These are phyloP conservation scores for Diaporthe sp. DNA, from an alignment of 2,329 filamentous ascomycete species.

Conservation along the genomic window DNA sequence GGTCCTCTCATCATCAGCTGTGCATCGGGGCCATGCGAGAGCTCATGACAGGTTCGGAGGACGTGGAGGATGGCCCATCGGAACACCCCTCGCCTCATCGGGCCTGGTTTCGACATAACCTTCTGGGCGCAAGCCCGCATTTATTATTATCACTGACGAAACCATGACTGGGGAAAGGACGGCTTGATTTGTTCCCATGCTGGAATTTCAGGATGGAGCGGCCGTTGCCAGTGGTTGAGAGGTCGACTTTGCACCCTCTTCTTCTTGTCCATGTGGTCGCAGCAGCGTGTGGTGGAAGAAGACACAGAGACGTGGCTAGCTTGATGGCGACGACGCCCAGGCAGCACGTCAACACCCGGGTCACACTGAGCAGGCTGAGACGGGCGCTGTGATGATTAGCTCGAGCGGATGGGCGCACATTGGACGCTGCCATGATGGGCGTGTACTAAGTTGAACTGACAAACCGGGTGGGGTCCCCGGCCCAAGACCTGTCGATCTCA, in stretches of 20 bases:
- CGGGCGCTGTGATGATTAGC: too few species aligned
- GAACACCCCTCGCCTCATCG: not conserved
- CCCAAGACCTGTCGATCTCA: not conserved
- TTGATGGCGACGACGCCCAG: too few species aligned
- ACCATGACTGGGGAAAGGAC: not conserved
- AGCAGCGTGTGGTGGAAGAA: too few species aligned
- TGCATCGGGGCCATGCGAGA: not conserved
- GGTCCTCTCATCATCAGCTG: not conserved
- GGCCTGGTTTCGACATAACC: not conserved
- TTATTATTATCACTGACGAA: conserved; percentile 3
- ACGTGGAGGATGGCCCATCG: not conserved
- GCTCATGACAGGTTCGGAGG: not conserved
- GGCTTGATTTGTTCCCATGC: not conserved
- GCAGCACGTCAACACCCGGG: too few species aligned
- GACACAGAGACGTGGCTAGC: too few species aligned
- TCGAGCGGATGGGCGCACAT: too few species aligned
- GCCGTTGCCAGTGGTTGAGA: not conserved
- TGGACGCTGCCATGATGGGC: too few species aligned
- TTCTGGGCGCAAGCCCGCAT: not conserved
- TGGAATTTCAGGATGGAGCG: too few species aligned
- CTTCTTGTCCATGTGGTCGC: too few species aligned
- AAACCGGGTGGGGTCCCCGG: too few species aligned
- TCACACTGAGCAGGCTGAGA: too few species aligned
- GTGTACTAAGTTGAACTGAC: not conserved
- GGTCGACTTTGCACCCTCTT: not conserved